A percentile compares a stretch with the other conserved stretches of the same genome.
phyloP scores from a whole-genome alignment of 441 rosid genomes.

The Flueggea neowawraea region DNA sequence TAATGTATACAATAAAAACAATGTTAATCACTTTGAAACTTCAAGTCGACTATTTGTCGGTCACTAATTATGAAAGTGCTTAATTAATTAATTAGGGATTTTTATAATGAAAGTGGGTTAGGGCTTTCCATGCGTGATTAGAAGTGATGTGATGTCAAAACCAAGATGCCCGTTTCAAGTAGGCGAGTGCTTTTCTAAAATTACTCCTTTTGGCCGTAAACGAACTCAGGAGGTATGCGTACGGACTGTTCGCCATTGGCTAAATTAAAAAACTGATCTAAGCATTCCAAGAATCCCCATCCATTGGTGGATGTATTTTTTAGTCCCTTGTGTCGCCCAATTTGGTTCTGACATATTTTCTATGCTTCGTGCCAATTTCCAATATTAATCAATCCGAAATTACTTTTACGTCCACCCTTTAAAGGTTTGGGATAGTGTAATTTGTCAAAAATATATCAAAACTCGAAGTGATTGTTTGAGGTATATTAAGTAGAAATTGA shows the following conservation, averaged over 20 bases:
- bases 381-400: too few relatives aligned
- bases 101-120: neutral
- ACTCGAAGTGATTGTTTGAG: too few relatives aligned
- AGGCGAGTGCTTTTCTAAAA: neutral
- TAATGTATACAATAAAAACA: too few relatives aligned
- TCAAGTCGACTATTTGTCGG: too few relatives aligned
- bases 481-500: too few relatives aligned
- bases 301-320: neutral
- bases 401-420: too few relatives aligned
- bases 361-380: too few relatives aligned
- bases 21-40: too few relatives aligned
- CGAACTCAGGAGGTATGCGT: neutral
- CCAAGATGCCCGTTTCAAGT: constrained; percentile 1
- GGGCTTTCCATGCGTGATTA: neutral
- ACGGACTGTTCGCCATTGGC: constrained; percentile 1
- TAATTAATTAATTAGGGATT: neutral
- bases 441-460: too few relatives aligned
- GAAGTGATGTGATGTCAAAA: neutral
- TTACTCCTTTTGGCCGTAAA: neutral
- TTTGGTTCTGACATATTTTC: neutral
- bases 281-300: constrained; percentile 6
- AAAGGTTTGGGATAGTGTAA: too few relatives aligned
- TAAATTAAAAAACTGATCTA: neutral
- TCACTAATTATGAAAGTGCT: too few relatives aligned
- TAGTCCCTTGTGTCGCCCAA: neutral